Conservation (phyloP, 2,329 filamentous ascomycete species). For the Arthrocladium fulminans region DNA sequence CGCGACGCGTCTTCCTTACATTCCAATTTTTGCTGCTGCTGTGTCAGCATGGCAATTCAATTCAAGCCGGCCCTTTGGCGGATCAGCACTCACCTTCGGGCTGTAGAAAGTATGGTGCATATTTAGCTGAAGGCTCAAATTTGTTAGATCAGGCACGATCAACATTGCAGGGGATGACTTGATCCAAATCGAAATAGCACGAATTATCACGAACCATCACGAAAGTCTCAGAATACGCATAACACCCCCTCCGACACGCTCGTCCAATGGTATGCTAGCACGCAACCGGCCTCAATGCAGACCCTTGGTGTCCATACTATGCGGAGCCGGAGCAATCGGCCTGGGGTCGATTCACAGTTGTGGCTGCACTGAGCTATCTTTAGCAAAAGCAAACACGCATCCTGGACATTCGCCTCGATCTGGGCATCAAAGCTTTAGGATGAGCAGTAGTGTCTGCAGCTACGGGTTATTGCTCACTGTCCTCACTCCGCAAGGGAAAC, state of each 20-base stretch:
- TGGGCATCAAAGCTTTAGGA: background rate
- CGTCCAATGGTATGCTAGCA: background rate
- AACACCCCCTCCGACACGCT: background rate
- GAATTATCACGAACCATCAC: constrained; percentile 2
- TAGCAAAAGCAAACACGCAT: background rate
- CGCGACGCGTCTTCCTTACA: too few species aligned
- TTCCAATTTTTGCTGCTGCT: too few species aligned
- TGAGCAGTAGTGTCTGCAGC: background rate
- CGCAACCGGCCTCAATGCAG: background rate
- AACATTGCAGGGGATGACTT: background rate
- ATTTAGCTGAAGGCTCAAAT: background rate
- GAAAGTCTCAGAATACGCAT: background rate
- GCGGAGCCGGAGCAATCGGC: background rate
- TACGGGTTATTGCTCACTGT: background rate
- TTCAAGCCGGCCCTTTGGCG: background rate
- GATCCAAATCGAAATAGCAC: background rate
- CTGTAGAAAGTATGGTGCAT: background rate
- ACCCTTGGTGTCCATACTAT: background rate
- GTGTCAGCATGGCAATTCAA: too few species aligned
- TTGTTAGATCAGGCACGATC: background rate
- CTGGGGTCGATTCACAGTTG: background rate
- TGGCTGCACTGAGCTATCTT: background rate
- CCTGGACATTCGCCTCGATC: background rate
- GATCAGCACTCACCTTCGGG: too few species aligned
- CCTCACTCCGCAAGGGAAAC: background rate